Percentiles rank a stretch among this genome's conserved stretches.
These are phyloP conservation scores for Mollisiaceae sp. DNA, from an alignment of 2,329 filamentous ascomycete species.

Conservation along the genomic window DNA sequence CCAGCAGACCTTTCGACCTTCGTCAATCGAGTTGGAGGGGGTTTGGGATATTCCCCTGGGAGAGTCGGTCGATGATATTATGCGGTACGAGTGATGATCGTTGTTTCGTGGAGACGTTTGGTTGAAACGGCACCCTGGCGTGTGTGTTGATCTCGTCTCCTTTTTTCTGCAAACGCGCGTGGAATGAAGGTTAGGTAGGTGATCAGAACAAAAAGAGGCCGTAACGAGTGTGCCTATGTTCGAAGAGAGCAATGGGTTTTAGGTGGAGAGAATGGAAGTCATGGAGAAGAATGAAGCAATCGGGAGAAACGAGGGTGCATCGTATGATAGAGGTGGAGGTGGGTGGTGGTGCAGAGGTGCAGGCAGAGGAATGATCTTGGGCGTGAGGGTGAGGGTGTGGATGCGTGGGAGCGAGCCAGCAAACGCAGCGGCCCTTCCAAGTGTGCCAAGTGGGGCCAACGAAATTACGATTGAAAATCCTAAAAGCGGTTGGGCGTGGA, in stretches of 20 bases:
- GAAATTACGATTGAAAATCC: neutral
- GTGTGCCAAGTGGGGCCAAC: neutral
- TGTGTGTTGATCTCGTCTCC: constrained; percentile 3
- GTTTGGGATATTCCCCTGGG: neutral
- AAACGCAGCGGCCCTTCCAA: too few species aligned
- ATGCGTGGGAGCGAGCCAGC: neutral
- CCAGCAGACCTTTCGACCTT: constrained; percentile 13
- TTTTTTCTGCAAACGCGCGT: constrained; percentile 11
- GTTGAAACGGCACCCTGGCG: constrained; percentile 26
- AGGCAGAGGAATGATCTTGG: neutral
- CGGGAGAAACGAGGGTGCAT: constrained; percentile 7
- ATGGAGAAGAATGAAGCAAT: constrained; percentile 23
- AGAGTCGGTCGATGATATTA: constrained; percentile 15
- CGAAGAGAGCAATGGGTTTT: constrained; percentile 11
- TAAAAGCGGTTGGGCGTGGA: neutral
- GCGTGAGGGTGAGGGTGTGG: neutral
- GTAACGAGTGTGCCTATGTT: constrained; percentile 31
- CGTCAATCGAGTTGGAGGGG: neutral
- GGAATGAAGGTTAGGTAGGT: constrained; percentile 16
- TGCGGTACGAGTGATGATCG: constrained; percentile 15
- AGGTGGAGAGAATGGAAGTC: constrained; percentile 27
- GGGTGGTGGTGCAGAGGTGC: neutral
- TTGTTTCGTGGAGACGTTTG: constrained; percentile 27
- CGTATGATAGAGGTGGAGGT: neutral
- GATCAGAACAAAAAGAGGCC: constrained; percentile 19